Base-by-base conservation (phyloP, 768 basidiomycete genomes). In the Mycena filopes region DNA sequence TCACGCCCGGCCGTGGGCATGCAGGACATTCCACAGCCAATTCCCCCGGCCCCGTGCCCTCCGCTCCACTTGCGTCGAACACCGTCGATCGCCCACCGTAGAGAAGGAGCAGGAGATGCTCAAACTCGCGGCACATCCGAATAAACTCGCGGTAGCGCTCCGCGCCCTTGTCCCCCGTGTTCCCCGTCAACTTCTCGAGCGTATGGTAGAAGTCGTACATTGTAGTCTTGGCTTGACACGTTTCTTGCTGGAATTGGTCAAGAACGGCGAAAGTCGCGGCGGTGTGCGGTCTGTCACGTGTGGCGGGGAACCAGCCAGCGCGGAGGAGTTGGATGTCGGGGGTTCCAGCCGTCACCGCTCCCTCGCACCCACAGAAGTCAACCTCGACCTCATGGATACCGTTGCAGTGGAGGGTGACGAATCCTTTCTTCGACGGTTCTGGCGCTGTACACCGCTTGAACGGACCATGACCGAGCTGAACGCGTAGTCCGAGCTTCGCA, bases 1-100 rank as follows among this genome's bases (percentile, higher is more conserved):
- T 79, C 1, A 73, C 66, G 0, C 66, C 73, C 0, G 73, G 74
- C 0, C 75, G 73, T 2, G 78, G 80, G 57, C 80, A 81, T 4
- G 79, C 78, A 6, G 76, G 76, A 53, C 78, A 80, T 12, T 65
- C 56, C 78, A 60, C 31, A 33, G 31, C 74, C n/a, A 73, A 68
- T 53, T 76, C 72, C 1, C 80, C 75, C 26, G 55, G 49, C 26
- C 53, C 38, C 1, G 77, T 79, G 15, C 47, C 65, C 3, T 23
- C 21, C 8, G 63, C 58, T 7, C 73, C 69, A 23, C 48, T 63
- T 54, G 70, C 63, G 65, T 76, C 67, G 65, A 76, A 70, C 50
- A 72, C 71, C 46, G 11, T 11, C 36, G 36, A 36, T 2, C 74
- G 50, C 31, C 75, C 64, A 47, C 71, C 50, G 18, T 73, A 57